A percentile compares a stretch with the other conserved stretches of the same genome.
phyloP scores from a whole-genome alignment of 768 basidiomycete genomes.

The Boletus barrowsii region DNA sequence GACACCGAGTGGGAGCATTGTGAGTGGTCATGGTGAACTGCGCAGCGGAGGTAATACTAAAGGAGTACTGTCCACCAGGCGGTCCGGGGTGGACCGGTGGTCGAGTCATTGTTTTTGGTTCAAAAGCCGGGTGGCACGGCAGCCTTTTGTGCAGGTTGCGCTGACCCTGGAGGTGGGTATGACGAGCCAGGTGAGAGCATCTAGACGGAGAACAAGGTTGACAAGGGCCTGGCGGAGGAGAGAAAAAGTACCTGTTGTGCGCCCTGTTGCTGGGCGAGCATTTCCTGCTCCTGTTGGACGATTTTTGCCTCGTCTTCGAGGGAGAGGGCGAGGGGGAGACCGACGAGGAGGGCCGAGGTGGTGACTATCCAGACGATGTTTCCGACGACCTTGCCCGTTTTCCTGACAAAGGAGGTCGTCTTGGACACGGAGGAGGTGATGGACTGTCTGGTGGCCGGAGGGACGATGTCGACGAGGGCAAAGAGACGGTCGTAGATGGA shows the following conservation, averaged over 20 bases:
- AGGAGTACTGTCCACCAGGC: constrained; percentile 1
- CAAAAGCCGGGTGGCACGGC: constrained; percentile 87
- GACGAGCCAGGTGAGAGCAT: constrained; percentile 66
- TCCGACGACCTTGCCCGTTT: constrained; percentile 69
- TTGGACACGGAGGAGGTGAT: constrained; percentile 60
- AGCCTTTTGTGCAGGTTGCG: constrained; percentile 42
- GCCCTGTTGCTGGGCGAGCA: constrained; percentile 90
- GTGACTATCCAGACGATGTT: constrained; percentile 94
- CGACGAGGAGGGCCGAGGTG: constrained; percentile 90
- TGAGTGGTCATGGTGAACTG: constrained; percentile 7
- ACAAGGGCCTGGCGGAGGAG: neutral
- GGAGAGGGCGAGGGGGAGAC: constrained; percentile 86
- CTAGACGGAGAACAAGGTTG: constrained; percentile 36
- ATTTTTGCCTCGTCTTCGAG: constrained; percentile 97
- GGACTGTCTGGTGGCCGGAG: constrained; percentile 81
- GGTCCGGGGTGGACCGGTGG: neutral
- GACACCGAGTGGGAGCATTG: constrained; percentile 9
- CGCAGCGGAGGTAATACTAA: constrained; percentile 16
- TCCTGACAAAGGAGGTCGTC: constrained; percentile 63
- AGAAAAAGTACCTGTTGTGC: constrained; percentile 71
- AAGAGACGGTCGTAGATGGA: constrained; percentile 81
- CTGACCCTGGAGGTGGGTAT: constrained; percentile 48
- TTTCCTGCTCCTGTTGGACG: constrained; percentile 90
- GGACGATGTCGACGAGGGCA: constrained; percentile 94
- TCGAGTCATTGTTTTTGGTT: constrained; percentile 23